phyloP scores from a whole-genome alignment of 805 yeast species.

The Candida germanica region DNA sequence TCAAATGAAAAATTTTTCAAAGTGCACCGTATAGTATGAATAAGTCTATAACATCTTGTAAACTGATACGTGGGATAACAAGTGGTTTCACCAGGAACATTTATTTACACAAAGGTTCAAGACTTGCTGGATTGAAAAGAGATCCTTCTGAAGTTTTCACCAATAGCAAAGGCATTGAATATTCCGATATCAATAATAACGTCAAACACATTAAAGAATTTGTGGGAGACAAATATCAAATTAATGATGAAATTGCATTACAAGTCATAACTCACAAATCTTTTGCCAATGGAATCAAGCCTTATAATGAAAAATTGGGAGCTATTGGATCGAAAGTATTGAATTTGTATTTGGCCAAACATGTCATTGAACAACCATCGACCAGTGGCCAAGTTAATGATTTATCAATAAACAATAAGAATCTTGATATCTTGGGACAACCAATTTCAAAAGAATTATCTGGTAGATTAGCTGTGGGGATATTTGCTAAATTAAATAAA shows the following conservation, averaged over 20 bases:
- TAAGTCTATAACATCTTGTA: too few species aligned
- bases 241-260: conserved; percentile 60
- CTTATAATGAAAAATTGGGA: conserved; percentile 83
- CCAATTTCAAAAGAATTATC: conserved; percentile 48
- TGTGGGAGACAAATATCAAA: conserved; percentile 44
- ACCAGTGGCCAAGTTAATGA: conserved; percentile 23
- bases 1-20: conserved; percentile 5
- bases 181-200: conserved; percentile 45
- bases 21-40: conserved; percentile 2
- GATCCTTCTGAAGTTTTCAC: conserved; percentile 55
- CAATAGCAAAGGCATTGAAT: conserved; percentile 36
- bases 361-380: conserved; percentile 27
- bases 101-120: conserved; percentile 46
- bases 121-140: conserved; percentile 70
- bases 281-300: conserved; percentile 86
- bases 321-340: conserved; percentile 66
- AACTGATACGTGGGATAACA: too few species aligned
- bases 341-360: conserved; percentile 47
- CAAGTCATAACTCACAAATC: conserved; percentile 93
- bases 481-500: conserved; percentile 47
- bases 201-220: conserved; percentile 48
- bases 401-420: conserved; percentile 43
- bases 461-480: conserved; percentile 49
- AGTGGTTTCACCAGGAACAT: conserved; percentile 25
- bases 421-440: conserved; percentile 61